Percentiles rank a stretch among this genome's conserved stretches.
Evolutionary conservation across 1,284 basidiomycete species (phyloP).

Genomic region (Ustilago crameri): DNA sequence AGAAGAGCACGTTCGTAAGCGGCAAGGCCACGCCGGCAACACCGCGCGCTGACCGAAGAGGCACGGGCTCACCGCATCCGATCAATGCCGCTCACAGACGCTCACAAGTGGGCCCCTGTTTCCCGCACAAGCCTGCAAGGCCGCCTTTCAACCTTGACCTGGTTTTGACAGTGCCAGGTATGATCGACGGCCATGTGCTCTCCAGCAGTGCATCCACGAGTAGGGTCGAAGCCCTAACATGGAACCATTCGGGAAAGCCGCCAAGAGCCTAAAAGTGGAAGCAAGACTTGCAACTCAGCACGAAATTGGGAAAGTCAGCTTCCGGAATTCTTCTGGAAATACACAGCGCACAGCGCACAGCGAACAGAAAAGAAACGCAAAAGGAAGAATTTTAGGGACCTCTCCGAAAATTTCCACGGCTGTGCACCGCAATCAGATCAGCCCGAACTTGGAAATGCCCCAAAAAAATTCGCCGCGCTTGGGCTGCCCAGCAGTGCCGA

Average conservation of each 20-base stretch:
- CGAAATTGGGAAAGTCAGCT: conserved; percentile 4
- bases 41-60: neutral
- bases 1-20: neutral
- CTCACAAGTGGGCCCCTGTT: neutral
- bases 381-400: neutral
- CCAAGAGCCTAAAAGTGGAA: conserved; percentile 3
- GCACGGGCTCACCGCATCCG: neutral
- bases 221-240: neutral
- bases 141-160: no score
- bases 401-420: neutral
- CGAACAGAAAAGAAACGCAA: neutral
- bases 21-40: no score
- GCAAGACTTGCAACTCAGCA: conserved; percentile 1
- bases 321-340: conserved; percentile 8
- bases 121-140: neutral
- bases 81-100: neutral
- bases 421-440: conserved; percentile 1
- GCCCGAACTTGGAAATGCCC: no score
- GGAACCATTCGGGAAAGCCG: neutral
- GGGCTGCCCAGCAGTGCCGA: no score
- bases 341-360: neutral
- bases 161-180: no score
- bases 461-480: no score
- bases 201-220: no score
- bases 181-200: no score